phyloP scores from a whole-genome alignment of 2,329 filamentous ascomycete genomes.

The Pseudogymnoascus verrucosus region DNA sequence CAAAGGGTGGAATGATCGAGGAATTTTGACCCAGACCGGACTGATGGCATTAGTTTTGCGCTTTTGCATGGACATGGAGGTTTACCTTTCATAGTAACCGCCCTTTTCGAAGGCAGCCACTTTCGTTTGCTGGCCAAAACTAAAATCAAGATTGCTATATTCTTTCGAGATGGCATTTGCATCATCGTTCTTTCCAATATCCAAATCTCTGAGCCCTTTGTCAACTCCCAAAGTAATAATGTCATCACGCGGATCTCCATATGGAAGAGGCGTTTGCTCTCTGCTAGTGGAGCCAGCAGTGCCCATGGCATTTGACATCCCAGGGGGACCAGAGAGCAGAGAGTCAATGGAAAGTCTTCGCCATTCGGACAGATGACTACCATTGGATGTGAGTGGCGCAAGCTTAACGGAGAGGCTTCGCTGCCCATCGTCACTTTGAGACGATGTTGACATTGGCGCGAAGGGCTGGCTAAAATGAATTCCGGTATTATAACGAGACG shows the following conservation, averaged over 20 bases:
- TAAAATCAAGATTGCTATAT: slow-evolving; percentile 34
- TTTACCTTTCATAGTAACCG: slow-evolving; percentile 63
- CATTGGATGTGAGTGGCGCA: slow-evolving; percentile 22
- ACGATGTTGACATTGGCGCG: slow-evolving; percentile 32
- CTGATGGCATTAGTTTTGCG: not conserved
- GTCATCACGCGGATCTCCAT: slow-evolving; percentile 25
- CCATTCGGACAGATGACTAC: slow-evolving; percentile 29
- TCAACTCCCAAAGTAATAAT: slow-evolving; percentile 61
- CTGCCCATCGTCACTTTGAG: slow-evolving; percentile 37
- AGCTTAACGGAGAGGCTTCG: slow-evolving; percentile 26
- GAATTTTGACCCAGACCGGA: slow-evolving; percentile 10
- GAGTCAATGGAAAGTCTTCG: slow-evolving; percentile 58
- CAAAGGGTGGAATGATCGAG: slow-evolving; percentile 38
- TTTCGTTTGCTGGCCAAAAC: slow-evolving; percentile 38
- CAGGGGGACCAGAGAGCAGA: slow-evolving; percentile 46
- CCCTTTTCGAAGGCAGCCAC: slow-evolving; percentile 48
- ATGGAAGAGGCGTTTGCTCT: slow-evolving; percentile 7
- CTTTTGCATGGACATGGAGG: slow-evolving; percentile 48
- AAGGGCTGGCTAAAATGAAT: slow-evolving; percentile 16
- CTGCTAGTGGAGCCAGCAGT: slow-evolving; percentile 14
- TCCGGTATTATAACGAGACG: slow-evolving; percentile 10
- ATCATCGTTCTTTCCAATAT: slow-evolving; percentile 66
- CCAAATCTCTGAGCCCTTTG: slow-evolving; percentile 59
- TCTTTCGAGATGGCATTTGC: slow-evolving; percentile 50
- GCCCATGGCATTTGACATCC: slow-evolving; percentile 22